Base-by-base conservation (phyloP, 192 early-diverging fungal species). In the Entomortierella lignicola region DNA sequence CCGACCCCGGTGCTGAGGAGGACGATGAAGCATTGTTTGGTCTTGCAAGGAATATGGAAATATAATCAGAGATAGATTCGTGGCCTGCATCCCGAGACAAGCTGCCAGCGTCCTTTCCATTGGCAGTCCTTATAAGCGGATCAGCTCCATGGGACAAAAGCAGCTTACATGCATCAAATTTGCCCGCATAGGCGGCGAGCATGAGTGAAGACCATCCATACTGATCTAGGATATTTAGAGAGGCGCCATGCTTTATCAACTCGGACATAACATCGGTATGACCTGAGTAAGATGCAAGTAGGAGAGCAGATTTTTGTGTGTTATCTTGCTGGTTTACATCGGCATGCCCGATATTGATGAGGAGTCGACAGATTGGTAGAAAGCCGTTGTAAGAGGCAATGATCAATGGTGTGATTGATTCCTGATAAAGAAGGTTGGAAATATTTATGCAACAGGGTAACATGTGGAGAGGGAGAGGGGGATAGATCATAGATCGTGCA, bases 391-490 rank as follows among this genome's bases (percentile, higher is more conserved):
- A 85, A 13, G 77, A 79, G 7, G 92, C 91, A 43, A 91, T 89
- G 47, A 91, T 91, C 39, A 93, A 73, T 8, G 92, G 90, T 27
- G 92, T 92, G 48, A 81, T 81, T 37, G 61, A 62, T 67, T 84
- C 82, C 71, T 83, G 17, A 29, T 54, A 26, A 26, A 26, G 2
- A 3, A 25, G n/a, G n/a, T n/a, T n/a, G n/a, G n/a, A n/a, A n/a
- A n/a, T 7, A 31, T 32, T 32, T 30, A 57, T 57, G 55, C 31
- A 32, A 15, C 20, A 47, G 15, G 44, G 2, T 2, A 47, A 4
- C 5, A 47, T 47, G 44, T 5, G 17, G 5, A 4, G 23, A 39
- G n/a, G n/a, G n/a, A n/a, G n/a, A n/a, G n/a, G n/a, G n/a, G n/a
- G n/a, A n/a, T n/a, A n/a, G n/a, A n/a, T n/a, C n/a, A n/a, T n/a